Conservation (phyloP, 176 grass and related monocot species). For the Paspalum notatum region DNA sequence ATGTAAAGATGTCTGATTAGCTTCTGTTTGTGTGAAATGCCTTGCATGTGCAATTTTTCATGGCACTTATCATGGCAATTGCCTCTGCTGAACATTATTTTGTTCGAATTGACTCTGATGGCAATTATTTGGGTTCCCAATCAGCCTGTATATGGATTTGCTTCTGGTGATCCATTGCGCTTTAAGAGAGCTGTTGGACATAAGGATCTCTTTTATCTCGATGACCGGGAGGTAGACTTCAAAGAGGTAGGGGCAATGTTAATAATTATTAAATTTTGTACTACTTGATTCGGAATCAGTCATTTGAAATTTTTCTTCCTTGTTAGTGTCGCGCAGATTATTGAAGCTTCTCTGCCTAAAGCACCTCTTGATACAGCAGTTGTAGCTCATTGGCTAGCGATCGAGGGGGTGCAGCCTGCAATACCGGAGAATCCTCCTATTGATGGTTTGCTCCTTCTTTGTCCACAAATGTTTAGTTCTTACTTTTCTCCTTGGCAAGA, state of each 20-base stretch:
- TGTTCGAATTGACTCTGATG: background rate
- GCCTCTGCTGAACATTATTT: background rate
- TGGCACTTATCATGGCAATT: too few relatives aligned
- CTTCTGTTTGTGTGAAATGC: constrained; percentile 10
- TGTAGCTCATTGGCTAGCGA: constrained; percentile 90
- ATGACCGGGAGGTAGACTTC: constrained; percentile 88
- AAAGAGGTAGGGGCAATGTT: constrained; percentile 64
- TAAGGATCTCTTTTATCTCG: constrained; percentile 95
- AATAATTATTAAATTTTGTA: background rate
- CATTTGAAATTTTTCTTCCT: constrained; percentile 35
- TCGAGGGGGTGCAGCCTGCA: constrained; percentile 91
- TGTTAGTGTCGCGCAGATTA: constrained; percentile 56
- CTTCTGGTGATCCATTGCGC: constrained; percentile 80
- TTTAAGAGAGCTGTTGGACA: constrained; percentile 91
- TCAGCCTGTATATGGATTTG: constrained; percentile 96
- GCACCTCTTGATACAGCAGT: constrained; percentile 86
- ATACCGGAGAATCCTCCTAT: constrained; percentile 90
- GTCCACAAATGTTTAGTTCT: background rate
- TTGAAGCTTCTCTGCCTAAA: constrained; percentile 75
- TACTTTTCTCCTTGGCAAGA: constrained; percentile 5
- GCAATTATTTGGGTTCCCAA: constrained; percentile 29
- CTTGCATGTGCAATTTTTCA: background rate
- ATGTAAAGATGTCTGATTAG: background rate
- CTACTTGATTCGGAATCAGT: constrained; percentile 16
- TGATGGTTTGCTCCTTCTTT: constrained; percentile 59